Base-by-base conservation (phyloP, 768 basidiomycete species). In the Tubosaeta sp. region DNA sequence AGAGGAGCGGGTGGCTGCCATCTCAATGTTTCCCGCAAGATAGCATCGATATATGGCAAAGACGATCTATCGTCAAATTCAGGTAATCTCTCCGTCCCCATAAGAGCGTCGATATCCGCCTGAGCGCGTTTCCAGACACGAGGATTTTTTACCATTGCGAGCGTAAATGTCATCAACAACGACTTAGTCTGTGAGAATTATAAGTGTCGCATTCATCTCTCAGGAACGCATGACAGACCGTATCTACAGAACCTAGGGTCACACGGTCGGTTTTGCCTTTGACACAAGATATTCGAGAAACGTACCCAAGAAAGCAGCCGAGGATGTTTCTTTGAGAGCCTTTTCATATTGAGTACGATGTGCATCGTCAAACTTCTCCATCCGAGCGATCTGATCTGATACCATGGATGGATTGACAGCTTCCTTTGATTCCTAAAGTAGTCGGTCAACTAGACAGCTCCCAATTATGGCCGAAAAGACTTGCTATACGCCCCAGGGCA, bases 291-390 rank as follows among this genome's bases (percentile, higher is more conserved):
- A 24, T 6, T 13, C 1, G 14, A 16, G 14, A 7, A 30, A 18
- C 51, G 3, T 46, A 62, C 61, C 58, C 18, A 62, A 10, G 38
- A 54, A 49, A 30, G 61, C 40, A 27, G 61, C 57, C 3, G 49
- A 22, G 2, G 57, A 51, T 1, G 59, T 24, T 0, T 52, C n/a
- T 31, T 62, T 62, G 4, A 62, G 52, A 12, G 57, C 60, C 10
- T 7, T 53, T 27, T 59, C 46, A 31, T 61, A 61, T 18, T 44
- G 27, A 1, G 51, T 25, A 30, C 44, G 53, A 13, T 49, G 2
- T 4, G 44, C 4, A n/a, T 42, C 50, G 8, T 50, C 50, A 11
- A 59, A 27, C 14, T 53, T 40, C 24, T 50, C 47, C 50, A 58
- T 52, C 13, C 29, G 58, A 43, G 27, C 12, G 8, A 56, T 46